These are phyloP conservation scores for Penicillium sp. DNA, from an alignment of 2,329 filamentous ascomycete genomes.

Conservation along the genomic window DNA sequence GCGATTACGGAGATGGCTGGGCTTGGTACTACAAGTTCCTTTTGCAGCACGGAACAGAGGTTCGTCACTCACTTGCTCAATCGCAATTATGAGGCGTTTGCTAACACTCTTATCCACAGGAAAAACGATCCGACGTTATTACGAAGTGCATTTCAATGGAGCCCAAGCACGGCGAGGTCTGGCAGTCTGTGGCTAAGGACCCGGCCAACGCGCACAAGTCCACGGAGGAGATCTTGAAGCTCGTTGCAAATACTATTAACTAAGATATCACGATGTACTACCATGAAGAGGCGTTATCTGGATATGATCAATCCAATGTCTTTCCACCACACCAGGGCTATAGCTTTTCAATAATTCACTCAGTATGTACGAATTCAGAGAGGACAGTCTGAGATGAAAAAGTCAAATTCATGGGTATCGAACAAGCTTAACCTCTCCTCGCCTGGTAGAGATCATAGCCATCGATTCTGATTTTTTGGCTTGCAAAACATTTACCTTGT, in stretches of 20 bases:
- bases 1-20: slow-evolving; percentile 89
- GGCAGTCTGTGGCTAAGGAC: slow-evolving; percentile 83
- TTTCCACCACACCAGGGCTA: background rate
- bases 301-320: background rate
- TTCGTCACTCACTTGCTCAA: slow-evolving; percentile 34
- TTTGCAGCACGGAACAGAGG: slow-evolving; percentile 82
- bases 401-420: slow-evolving; percentile 32
- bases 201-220: slow-evolving; percentile 73
- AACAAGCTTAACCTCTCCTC: slow-evolving; percentile 22
- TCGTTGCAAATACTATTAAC: slow-evolving; percentile 59
- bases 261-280: slow-evolving; percentile 20
- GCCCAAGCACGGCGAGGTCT: slow-evolving; percentile 87
- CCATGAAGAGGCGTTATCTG: slow-evolving; percentile 3
- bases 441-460: slow-evolving; percentile 9
- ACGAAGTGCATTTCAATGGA: slow-evolving; percentile 78
- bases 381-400: slow-evolving; percentile 2
- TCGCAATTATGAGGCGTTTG: background rate
- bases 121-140: slow-evolving; percentile 84
- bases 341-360: background rate
- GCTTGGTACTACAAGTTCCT: slow-evolving; percentile 98
- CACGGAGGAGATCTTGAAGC: slow-evolving; percentile 76
- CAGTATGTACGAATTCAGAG: background rate
- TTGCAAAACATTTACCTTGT: slow-evolving; percentile 4
- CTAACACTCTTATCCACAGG: slow-evolving; percentile 40
- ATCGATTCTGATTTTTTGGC: slow-evolving; percentile 14